Evolutionary conservation across 805 yeast genomes (phyloP).

Genomic region (Schizosaccharomyces octosporus): DNA sequence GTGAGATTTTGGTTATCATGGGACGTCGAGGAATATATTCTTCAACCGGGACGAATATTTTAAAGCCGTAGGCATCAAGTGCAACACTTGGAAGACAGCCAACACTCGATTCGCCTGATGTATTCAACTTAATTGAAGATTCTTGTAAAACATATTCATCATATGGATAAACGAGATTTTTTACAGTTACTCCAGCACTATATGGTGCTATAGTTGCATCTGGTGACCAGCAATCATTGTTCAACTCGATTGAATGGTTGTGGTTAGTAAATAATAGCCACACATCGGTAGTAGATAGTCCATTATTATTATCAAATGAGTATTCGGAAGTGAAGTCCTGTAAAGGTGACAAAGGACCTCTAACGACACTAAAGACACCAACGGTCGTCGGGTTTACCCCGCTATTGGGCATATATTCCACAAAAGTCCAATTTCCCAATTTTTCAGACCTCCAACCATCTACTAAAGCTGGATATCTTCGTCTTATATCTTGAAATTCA

Average conservation of each 20-base stretch:
- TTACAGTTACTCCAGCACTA: not conserved
- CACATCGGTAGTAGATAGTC: not conserved
- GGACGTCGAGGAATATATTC: constrained; percentile 1
- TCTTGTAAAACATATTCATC: not conserved
- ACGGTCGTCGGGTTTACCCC: not conserved
- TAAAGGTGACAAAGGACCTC: not conserved
- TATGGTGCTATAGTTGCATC: not conserved
- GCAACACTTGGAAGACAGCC: not conserved
- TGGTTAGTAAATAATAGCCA: not conserved
- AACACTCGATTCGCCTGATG: not conserved
- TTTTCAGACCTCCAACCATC: not conserved
- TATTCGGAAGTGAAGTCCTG: not conserved
- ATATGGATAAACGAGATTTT: not conserved
- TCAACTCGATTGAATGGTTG: not conserved
- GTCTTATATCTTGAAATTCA: not conserved
- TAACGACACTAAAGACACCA: not conserved
- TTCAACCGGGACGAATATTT: not conserved
- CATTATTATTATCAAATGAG: not conserved
- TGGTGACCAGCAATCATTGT: not conserved
- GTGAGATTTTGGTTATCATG: not conserved
- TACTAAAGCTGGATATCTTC: not conserved
- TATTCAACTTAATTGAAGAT: not conserved
- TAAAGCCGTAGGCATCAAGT: not conserved
- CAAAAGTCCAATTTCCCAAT: not conserved
- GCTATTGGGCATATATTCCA: not conserved